Evolutionary conservation across 768 basidiomycete species (phyloP).

Genomic region (Pluteus cervinus): DNA sequence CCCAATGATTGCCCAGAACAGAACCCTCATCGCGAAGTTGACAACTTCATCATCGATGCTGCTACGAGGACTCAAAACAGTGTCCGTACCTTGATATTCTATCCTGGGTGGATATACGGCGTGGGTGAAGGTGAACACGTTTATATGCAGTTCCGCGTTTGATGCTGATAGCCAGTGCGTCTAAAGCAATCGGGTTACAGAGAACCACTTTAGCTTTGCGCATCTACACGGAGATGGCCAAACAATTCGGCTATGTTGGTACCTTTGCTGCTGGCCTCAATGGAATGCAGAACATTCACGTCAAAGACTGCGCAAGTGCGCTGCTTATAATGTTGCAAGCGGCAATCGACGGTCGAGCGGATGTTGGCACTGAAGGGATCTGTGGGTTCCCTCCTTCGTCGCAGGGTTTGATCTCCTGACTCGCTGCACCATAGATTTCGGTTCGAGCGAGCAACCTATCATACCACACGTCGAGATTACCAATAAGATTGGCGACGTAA

Average conservation of each 20-base stretch:
- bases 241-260: conserved; percentile 27
- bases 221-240: conserved; percentile 26
- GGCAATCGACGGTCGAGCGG: conserved; percentile 32
- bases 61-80: conserved; percentile 32
- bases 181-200: conserved; percentile 22
- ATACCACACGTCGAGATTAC: conserved; percentile 26
- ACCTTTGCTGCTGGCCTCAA: conserved; percentile 38
- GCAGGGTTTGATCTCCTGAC: not conserved
- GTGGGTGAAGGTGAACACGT: conserved; percentile 27
- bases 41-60: conserved; percentile 29
- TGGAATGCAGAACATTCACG: conserved; percentile 30
- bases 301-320: conserved; percentile 31
- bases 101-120: conserved; percentile 37
- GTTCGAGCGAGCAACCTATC: conserved; percentile 19
- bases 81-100: conserved; percentile 37
- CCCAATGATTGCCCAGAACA: conserved; percentile 17
- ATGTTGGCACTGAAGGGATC: conserved; percentile 33
- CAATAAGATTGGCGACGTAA: conserved; percentile 29
- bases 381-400: conserved; percentile 20
- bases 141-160: not conserved
- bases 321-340: conserved; percentile 30
- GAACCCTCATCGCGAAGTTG: conserved; percentile 17
- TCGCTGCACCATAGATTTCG: conserved; percentile 25
- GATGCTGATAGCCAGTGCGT: not conserved
- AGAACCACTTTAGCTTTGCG: conserved; percentile 31